Base-by-base conservation (phyloP, 2,329 filamentous ascomycete species). In the Diplodia mutila region DNA sequence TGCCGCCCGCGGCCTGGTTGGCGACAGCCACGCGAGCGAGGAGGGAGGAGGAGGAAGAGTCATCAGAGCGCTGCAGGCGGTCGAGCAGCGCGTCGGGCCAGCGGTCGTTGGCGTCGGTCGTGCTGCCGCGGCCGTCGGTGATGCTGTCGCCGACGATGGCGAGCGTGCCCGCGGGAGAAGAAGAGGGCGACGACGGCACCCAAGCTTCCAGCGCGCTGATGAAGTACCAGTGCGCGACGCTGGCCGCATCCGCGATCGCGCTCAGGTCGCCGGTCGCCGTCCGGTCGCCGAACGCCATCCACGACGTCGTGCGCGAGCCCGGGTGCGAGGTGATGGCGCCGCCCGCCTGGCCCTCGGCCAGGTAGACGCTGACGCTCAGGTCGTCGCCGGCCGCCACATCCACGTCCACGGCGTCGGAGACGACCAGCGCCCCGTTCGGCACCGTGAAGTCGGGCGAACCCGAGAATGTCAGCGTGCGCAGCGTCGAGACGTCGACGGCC, bases 1-100 rank as follows among this genome's bases (percentile, higher is more conserved):
- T 91, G n/a, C 89, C 89, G 53, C 89, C 89, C 0, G 89, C 89
- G 1, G 88, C 89, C 76, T 90, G 86, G 78, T 91, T 91, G 70
- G 84, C 80, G 14, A 91, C 77, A 14, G 84, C 83, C 61, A 91
- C 82, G 69, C 84, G 78, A 25, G 77, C 79, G 55, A 85, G 83
- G 14, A 75, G 70, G 11, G 75, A 73, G 89, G 77, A 67, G 7
- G 42, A 46, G 18, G 42, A 21, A 18, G 39, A 21, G 42, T 18
- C 9, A 9, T 37, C 74, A 71, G 23, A 76, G 72, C 11, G 2
- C 25, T 51, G 67, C n/a, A 68, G 67, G 16, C 48, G 34, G 23
- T 53, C n/a, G 6, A 59, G 25, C 48, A 67, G 32, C n/a, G 74
- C 73, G 49, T 78, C 75, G 0, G 76, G 76, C 76, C 76, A 79